These are phyloP conservation scores for Physcomitrellopsis africana DNA, from an alignment of 225 moss, liverwort and hornwort genomes.

Conservation along the genomic window DNA sequence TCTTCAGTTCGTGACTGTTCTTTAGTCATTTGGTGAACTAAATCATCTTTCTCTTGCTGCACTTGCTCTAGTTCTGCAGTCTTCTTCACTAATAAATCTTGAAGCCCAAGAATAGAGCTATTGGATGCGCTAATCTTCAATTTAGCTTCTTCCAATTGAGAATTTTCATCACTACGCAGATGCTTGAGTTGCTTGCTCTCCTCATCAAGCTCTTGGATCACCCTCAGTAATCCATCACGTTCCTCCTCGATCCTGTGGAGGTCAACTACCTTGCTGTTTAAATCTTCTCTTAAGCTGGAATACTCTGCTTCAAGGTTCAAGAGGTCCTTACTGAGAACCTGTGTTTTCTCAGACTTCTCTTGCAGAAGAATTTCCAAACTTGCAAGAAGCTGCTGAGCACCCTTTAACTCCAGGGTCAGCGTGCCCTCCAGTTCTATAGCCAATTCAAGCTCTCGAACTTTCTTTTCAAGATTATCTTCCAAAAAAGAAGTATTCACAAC, in stretches of 20 bases:
- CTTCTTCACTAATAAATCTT: conserved; percentile 29
- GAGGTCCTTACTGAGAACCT: conserved; percentile 35
- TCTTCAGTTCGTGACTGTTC: conserved; percentile 29
- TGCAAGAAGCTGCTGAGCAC: conserved; percentile 30
- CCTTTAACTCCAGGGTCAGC: conserved; percentile 27
- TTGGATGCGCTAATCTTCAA: conserved; percentile 33
- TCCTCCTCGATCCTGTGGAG: conserved; percentile 56
- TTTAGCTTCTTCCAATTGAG: conserved; percentile 28
- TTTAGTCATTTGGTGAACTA: conserved; percentile 26
- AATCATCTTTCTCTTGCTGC: conserved; percentile 25
- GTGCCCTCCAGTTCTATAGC: conserved; percentile 28
- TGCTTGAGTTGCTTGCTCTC: conserved; percentile 39
- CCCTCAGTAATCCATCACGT: conserved; percentile 40
- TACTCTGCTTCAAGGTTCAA: conserved; percentile 32
- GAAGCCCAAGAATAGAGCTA: conserved; percentile 30
- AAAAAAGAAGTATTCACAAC: conserved; percentile 27
- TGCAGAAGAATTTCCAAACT: conserved; percentile 28
- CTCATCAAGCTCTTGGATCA: conserved; percentile 32
- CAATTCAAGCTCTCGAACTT: conserved; percentile 33
- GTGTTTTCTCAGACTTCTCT: conserved; percentile 37
- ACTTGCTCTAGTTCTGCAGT: conserved; percentile 31
- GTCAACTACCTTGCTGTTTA: conserved; percentile 37
- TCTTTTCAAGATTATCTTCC: conserved; percentile 29
- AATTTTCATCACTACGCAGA: conserved; percentile 35
- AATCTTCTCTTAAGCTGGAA: conserved; percentile 38